Percentiles rank a stretch among this genome's conserved stretches.
Evolutionary conservation across 768 basidiomycete species (phyloP).

Genomic region (Leucocoprinus birnbaumii): DNA sequence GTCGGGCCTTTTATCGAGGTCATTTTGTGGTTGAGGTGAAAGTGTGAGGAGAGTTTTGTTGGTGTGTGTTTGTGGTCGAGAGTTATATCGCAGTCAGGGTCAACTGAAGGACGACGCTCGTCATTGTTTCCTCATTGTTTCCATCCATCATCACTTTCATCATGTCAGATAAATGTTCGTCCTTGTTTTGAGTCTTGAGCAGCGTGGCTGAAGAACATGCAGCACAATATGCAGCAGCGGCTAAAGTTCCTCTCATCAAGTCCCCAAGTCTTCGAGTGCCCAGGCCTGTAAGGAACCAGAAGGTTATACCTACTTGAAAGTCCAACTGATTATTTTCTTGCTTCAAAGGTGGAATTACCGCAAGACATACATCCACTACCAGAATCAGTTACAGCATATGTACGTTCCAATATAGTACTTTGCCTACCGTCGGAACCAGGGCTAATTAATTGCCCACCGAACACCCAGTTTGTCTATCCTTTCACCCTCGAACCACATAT

Average conservation of each 20-base stretch:
- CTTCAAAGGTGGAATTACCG: conserved; percentile 72
- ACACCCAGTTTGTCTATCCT: conserved; percentile 86
- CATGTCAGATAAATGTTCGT: conserved; percentile 13
- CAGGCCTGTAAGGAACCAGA: conserved; percentile 50
- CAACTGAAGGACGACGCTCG: not conserved
- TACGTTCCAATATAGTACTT: conserved; percentile 25
- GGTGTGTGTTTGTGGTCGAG: not conserved
- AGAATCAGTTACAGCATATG: conserved; percentile 86
- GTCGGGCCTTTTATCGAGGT: conserved; percentile 1
- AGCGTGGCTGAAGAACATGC: conserved; percentile 5
- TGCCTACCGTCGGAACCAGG: not conserved
- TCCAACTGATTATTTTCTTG: not conserved
- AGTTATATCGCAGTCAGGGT: not conserved
- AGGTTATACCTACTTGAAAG: not conserved
- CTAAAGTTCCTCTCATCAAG: conserved; percentile 83
- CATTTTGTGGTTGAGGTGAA: not conserved
- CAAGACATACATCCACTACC: conserved; percentile 94
- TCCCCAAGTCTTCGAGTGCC: conserved; percentile 90
- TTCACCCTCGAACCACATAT: conserved; percentile 91
- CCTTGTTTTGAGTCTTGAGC: not conserved
- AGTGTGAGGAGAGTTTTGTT: not conserved
- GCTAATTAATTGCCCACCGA: conserved; percentile 5
- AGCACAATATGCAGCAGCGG: conserved; percentile 79
- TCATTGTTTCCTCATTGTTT: not conserved
- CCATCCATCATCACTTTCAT: not conserved